Base-by-base conservation (phyloP, 345 rosid species). In the Corchorus capsularis region DNA sequence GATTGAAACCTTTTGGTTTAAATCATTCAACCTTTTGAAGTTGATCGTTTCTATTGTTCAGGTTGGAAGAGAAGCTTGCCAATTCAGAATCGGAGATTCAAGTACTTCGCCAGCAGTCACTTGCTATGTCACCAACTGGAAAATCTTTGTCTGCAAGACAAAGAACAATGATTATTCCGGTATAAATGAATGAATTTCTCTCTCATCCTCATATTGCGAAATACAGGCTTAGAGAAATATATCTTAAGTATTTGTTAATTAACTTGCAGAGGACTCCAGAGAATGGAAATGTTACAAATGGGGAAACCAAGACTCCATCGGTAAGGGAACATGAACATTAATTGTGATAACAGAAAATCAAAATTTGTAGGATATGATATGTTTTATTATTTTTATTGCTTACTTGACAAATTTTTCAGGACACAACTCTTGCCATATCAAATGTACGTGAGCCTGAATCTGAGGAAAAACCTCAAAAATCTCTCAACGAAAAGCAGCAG, bases 401-500 rank as follows among this genome's bases (percentile, higher is more conserved):
- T 74, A 72, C 75, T 46, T 2, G 56, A 66, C 73, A 22, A 6
- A n/a, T 17, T 78, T 75, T 67, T 70, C 89, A 96, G 98, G 97
- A 90, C 69, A 84, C 78, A 84, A 46, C 90, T 73, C 85, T 85
- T 77, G 80, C 91, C 77, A 75, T 85, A 35, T 79, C 89, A 73
- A 83, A 75, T 77, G 73, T 77, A 43, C 93, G 98, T 45, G 99
- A 93, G 74, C 97, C 97, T 73, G 99, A 93, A 82, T 94, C 97
- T 41, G 99, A 96, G 84, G 98, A 93, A 81, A 96, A 91, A 77
- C 99, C 98, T 73, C 99, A 93, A 84, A 96, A 96, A 78, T 83
- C 87, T 73, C 97, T 96, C 35, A 96, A 94, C 80, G 99, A 94
- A 87, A 96, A 88, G 88, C 99, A 96, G 86, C 98, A 92, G 97